phyloP scores from a whole-genome alignment of 495 filamentous ascomycete genomes.

The Penicillium canescens region DNA sequence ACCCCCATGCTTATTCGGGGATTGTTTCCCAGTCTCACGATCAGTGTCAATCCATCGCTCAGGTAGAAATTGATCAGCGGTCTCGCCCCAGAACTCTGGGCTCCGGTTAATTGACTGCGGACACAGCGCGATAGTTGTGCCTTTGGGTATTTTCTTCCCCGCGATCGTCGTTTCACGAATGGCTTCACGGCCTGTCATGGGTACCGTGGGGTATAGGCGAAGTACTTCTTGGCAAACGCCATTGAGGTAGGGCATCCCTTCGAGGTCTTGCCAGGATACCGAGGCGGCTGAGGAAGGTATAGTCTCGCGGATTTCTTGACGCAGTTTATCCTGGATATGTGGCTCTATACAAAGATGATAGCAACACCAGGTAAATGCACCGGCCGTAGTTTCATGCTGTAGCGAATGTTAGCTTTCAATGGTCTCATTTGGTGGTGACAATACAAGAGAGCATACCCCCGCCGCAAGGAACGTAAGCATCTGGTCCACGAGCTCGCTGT shows the following conservation, averaged over 20 bases:
- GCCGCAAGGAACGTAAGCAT: conserved; percentile 52
- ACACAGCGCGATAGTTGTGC: conserved; percentile 37
- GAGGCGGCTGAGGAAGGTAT: conserved; percentile 27
- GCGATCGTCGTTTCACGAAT: conserved; percentile 42
- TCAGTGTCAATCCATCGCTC: conserved; percentile 48
- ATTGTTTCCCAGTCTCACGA: conserved; percentile 8
- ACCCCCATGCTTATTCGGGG: conserved; percentile 29
- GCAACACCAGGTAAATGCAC: conserved; percentile 48
- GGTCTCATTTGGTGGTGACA: neutral
- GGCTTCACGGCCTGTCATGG: conserved; percentile 42
- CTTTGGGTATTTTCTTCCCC: conserved; percentile 38
- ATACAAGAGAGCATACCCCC: conserved; percentile 23
- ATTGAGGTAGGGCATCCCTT: conserved; percentile 47
- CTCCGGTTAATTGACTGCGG: conserved; percentile 38
- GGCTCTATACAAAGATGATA: conserved; percentile 46
- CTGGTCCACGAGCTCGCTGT: conserved; percentile 49
- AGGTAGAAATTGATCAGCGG: conserved; percentile 40
- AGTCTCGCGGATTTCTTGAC: conserved; percentile 38
- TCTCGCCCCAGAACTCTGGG: conserved; percentile 36
- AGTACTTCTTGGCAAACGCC: conserved; percentile 48
- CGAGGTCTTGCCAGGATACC: conserved; percentile 34
- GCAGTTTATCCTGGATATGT: conserved; percentile 40
- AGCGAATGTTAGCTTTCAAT: conserved; percentile 15
- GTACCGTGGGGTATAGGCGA: conserved; percentile 46
- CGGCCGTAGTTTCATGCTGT: conserved; percentile 50